These are phyloP conservation scores for Coemansia nantahalensis DNA, from an alignment of 192 early-diverging fungal species.

Conservation along the genomic window DNA sequence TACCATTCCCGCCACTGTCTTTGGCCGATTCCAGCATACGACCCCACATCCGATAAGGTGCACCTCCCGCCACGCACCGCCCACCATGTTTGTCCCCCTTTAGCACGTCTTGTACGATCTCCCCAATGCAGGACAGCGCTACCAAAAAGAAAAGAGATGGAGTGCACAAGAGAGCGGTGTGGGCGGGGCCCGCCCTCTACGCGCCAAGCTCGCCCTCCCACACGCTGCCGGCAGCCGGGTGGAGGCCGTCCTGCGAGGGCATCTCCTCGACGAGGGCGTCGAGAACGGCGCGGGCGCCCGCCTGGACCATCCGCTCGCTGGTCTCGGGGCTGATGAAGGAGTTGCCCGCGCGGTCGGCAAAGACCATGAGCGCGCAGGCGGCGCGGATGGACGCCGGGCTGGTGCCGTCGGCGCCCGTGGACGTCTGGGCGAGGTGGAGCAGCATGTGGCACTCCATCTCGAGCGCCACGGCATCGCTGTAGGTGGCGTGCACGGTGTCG, in stretches of 20 bases:
- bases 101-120: too few species aligned
- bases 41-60: too few species aligned
- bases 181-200: too few species aligned
- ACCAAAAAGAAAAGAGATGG: too few species aligned
- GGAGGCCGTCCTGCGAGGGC: constrained; percentile 22
- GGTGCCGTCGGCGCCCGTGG: constrained; percentile 21
- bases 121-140: too few species aligned
- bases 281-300: constrained; percentile 13
- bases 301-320: constrained; percentile 6
- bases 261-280: constrained; percentile 21
- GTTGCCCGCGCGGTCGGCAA: constrained; percentile 71
- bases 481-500: constrained; percentile 36
- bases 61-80: too few species aligned
- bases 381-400: constrained; percentile 58
- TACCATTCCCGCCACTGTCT: too few species aligned
- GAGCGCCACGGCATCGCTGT: constrained; percentile 37
- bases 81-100: too few species aligned
- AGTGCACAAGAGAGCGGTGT: constrained; percentile 1
- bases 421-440: constrained; percentile 72
- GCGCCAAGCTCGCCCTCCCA: constrained; percentile 20
- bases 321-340: constrained; percentile 58
- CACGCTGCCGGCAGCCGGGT: constrained; percentile 30
- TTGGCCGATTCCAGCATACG: too few species aligned
- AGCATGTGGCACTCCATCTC: constrained; percentile 91
- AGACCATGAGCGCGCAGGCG: constrained; percentile 79